phyloP scores from a whole-genome alignment of 805 yeast genomes.

The Candida alai region DNA sequence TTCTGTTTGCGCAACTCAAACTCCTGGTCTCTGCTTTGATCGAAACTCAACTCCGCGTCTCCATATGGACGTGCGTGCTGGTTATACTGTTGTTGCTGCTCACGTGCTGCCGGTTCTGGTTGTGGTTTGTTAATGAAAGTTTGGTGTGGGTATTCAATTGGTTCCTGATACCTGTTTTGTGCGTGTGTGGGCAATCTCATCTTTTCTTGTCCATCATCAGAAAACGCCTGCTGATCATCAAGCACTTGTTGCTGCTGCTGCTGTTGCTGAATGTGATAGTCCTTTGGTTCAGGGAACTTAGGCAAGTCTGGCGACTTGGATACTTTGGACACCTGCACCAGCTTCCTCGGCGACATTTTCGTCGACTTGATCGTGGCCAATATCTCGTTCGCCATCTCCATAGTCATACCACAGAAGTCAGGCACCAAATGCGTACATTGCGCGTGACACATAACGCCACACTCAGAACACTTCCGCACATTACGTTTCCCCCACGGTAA shows the following conservation, averaged over 20 bases:
- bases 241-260: neutral
- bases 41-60: slow-evolving; percentile 5
- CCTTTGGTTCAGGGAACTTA: neutral
- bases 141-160: slow-evolving; percentile 22
- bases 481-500: slow-evolving; percentile 93
- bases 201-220: slow-evolving; percentile 20
- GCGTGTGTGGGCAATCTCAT: slow-evolving; percentile 29
- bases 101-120: slow-evolving; percentile 17
- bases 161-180: slow-evolving; percentile 23
- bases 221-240: slow-evolving; percentile 2
- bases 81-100: slow-evolving; percentile 12
- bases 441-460: slow-evolving; percentile 94
- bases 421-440: slow-evolving; percentile 94
- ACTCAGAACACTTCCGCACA: slow-evolving; percentile 86
- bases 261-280: neutral
- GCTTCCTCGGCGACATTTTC: slow-evolving; percentile 14
- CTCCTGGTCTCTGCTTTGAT: slow-evolving; percentile 9
- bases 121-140: slow-evolving; percentile 19
- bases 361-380: slow-evolving; percentile 79
- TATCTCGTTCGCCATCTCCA: slow-evolving; percentile 93
- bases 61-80: slow-evolving; percentile 13
- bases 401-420: slow-evolving; percentile 97
- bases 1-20: slow-evolving; percentile 1
- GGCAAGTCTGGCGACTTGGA: neutral
- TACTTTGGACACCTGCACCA: neutral